phyloP scores from a whole-genome alignment of 2,329 filamentous ascomycete species.

The Rhinocladiella mackenziei region DNA sequence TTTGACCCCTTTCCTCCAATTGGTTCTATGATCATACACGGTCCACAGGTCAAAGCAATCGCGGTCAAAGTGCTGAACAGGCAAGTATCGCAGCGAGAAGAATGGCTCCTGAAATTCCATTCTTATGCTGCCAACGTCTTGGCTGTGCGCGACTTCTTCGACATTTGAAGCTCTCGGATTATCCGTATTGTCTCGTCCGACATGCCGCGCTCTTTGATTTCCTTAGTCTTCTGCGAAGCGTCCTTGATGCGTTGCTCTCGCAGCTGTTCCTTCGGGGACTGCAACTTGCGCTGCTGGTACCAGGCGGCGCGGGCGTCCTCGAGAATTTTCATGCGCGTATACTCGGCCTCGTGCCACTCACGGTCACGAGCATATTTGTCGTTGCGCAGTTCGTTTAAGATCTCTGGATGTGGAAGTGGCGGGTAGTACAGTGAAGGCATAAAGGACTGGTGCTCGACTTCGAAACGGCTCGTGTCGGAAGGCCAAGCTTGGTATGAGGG shows the following conservation, averaged over 20 bases:
- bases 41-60: too few species aligned
- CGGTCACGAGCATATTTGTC: constrained; percentile 16
- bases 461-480: constrained; percentile 69
- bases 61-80: too few species aligned
- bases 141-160: constrained; percentile 1
- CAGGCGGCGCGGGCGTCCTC: constrained; percentile 27
- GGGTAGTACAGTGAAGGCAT: constrained; percentile 16
- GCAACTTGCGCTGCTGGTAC: constrained; percentile 22
- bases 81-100: too few species aligned
- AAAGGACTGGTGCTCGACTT: constrained; percentile 57
- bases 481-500: constrained; percentile 53
- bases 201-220: constrained; percentile 10
- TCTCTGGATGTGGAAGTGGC: constrained; percentile 10
- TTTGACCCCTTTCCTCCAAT: too few species aligned
- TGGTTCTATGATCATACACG: too few species aligned
- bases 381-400: constrained; percentile 15
- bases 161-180: constrained; percentile 3
- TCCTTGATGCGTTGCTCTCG: constrained; percentile 8
- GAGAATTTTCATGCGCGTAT: constrained; percentile 27
- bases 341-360: constrained; percentile 24
- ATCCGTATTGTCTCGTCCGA: constrained; percentile 8
- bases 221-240: constrained; percentile 8
- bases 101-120: too few species aligned
- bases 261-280: constrained; percentile 14
- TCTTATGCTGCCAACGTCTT: constrained; percentile 8